Conservation (phyloP, 1,284 basidiomycete species). For the Boletellus dicymbophilus region DNA sequence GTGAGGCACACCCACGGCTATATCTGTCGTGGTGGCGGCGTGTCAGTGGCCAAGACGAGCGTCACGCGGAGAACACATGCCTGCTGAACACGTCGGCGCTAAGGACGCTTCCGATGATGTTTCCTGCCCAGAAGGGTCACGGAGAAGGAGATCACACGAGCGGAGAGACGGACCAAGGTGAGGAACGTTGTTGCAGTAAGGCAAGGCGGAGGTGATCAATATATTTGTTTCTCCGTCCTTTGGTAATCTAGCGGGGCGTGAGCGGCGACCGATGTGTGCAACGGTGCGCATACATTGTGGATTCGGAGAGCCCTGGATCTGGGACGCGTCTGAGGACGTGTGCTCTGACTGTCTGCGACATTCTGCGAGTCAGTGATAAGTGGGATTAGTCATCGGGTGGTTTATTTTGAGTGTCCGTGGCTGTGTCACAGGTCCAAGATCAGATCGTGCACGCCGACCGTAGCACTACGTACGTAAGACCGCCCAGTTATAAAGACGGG, state of each 20-base stretch:
- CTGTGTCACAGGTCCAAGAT: too few species aligned
- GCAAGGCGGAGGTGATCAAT: slow-evolving; percentile 94
- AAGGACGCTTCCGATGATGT: slow-evolving; percentile 96
- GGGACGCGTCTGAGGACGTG: slow-evolving; percentile 60
- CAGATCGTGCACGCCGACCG: too few species aligned
- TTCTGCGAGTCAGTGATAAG: slow-evolving; percentile 23
- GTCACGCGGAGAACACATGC: slow-evolving; percentile 46
- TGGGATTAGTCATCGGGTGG: neutral
- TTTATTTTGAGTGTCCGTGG: too few species aligned
- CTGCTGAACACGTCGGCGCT: slow-evolving; percentile 97
- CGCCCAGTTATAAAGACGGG: slow-evolving; percentile 32
- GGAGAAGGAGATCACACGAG: slow-evolving; percentile 6
- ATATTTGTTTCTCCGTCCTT: slow-evolving; percentile 86
- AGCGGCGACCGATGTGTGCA: slow-evolving; percentile 8
- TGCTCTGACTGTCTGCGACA: slow-evolving; percentile 69
- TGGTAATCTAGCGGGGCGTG: slow-evolving; percentile 61
- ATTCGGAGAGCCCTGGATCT: slow-evolving; percentile 50
- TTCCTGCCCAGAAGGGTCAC: slow-evolving; percentile 55
- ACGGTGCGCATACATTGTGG: slow-evolving; percentile 42
- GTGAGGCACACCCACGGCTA: slow-evolving; percentile 51
- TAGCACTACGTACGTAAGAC: too few species aligned
- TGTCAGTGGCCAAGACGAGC: slow-evolving; percentile 3
- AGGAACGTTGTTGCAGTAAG: slow-evolving; percentile 99
- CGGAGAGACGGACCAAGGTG: slow-evolving; percentile 72
- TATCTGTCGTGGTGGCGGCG: slow-evolving; percentile 45